Percentiles rank a stretch among this genome's conserved stretches.
These are phyloP conservation scores for Terana coerulea DNA, from an alignment of 768 basidiomycete genomes.

Conservation along the genomic window DNA sequence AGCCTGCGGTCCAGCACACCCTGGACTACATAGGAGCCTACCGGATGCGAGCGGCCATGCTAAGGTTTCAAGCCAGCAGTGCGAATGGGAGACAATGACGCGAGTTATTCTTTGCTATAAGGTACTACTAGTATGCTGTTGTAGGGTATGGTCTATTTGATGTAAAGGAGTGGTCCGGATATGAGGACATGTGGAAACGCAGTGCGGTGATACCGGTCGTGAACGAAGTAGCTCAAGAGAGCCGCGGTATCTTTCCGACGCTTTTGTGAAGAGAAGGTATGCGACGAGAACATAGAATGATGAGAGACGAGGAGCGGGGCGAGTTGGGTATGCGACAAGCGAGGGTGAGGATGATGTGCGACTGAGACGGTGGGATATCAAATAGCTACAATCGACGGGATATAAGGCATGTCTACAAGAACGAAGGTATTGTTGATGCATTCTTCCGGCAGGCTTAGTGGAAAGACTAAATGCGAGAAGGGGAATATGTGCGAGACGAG, in stretches of 20 bases:
- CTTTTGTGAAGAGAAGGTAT: neutral
- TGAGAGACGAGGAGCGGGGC: neutral
- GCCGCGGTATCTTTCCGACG: no score
- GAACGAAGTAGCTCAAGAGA: neutral
- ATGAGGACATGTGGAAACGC: neutral
- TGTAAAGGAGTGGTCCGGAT: neutral
- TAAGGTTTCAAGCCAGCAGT: no score
- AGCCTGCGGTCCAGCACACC: no score
- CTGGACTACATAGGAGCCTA: no score
- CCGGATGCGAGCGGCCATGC: no score
- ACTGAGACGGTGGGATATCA: no score
- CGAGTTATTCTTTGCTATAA: neutral
- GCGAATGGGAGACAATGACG: no score
- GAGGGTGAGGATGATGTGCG: no score
- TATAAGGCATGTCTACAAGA: constrained; percentile 3
- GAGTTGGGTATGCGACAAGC: no score
- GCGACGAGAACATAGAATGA: neutral
- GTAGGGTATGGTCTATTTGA: neutral
- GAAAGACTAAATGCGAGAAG: neutral
- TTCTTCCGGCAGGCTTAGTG: neutral
- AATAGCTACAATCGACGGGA: constrained; percentile 4
- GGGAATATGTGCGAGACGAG: neutral
- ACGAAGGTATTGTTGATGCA: neutral
- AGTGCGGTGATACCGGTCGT: neutral
- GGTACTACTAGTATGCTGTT: constrained; percentile 5